These are phyloP conservation scores for Thecaphora thlaspeos DNA, from an alignment of 1,284 basidiomycete genomes.

Conservation along the genomic window DNA sequence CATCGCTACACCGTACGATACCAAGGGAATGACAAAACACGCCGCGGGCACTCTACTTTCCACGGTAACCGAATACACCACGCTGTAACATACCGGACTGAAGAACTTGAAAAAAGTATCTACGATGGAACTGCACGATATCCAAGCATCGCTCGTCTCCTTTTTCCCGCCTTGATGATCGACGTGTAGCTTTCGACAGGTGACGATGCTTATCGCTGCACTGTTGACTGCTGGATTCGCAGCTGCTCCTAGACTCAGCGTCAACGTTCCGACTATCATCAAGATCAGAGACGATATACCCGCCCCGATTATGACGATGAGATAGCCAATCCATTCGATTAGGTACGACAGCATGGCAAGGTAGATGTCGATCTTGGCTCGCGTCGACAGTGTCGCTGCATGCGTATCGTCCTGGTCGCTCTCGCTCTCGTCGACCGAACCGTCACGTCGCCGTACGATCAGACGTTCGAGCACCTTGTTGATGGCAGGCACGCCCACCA, in stretches of 20 bases:
- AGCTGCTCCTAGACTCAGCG: constrained; percentile 26
- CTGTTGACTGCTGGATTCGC: constrained; percentile 26
- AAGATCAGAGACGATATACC: constrained; percentile 19
- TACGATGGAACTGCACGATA: constrained; percentile 22
- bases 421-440: neutral
- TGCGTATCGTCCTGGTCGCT: neutral
- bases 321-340: constrained; percentile 26
- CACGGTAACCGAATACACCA: constrained; percentile 34
- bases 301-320: constrained; percentile 24
- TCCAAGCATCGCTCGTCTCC: constrained; percentile 26
- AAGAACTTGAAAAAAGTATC: constrained; percentile 31
- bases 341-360: constrained; percentile 26
- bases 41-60: constrained; percentile 18
- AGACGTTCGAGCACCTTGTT: constrained; percentile 22
- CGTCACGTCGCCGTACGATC: constrained; percentile 12
- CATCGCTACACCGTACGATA: constrained; percentile 20
- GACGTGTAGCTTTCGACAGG: too few relatives aligned
- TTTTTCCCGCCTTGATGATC: constrained; percentile 19
- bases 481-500: constrained; percentile 26
- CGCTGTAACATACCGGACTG: constrained; percentile 20
- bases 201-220: too few relatives aligned
- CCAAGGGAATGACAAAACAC: constrained; percentile 26
- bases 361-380: constrained; percentile 18
- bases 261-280: constrained; percentile 25
- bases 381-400: constrained; percentile 3